phyloP scores from a whole-genome alignment of 768 basidiomycete species.

The Sporobolomyces roseus region DNA sequence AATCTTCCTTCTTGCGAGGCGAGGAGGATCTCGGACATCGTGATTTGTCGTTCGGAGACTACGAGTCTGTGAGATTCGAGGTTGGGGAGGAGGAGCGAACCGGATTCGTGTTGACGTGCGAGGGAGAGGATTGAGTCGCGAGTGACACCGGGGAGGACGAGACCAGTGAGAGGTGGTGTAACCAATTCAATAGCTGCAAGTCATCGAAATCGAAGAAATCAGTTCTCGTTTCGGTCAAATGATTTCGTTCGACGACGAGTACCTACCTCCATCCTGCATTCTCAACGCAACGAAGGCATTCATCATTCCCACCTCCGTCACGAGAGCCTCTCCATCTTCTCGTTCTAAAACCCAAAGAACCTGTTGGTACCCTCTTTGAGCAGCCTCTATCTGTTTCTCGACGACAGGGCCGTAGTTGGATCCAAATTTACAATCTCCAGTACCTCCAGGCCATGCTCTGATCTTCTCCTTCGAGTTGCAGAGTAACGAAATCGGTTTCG shows the following conservation, averaged over 20 bases:
- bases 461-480: constrained; percentile 74
- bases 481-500: constrained; percentile 56
- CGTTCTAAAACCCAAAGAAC: constrained; percentile 75
- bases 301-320: constrained; percentile 65
- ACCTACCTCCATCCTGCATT: constrained; percentile 5
- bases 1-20: constrained; percentile 59
- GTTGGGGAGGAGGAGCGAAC: constrained; percentile 40
- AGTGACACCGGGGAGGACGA: constrained; percentile 84
- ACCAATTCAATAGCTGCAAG: constrained; percentile 62
- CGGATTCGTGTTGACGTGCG: constrained; percentile 58
- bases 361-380: constrained; percentile 67
- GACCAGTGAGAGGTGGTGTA: constrained; percentile 70
- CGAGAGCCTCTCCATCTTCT: constrained; percentile 53
- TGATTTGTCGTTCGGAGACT: constrained; percentile 59
- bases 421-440: constrained; percentile 61
- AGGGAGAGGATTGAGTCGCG: constrained; percentile 70
- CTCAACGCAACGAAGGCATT: constrained; percentile 60
- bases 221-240: neutral
- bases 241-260: neutral
- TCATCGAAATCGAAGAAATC: neutral
- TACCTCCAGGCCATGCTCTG: constrained; percentile 81
- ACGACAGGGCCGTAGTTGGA: constrained; percentile 53
- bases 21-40: constrained; percentile 57
- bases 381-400: constrained; percentile 62
- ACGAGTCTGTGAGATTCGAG: constrained; percentile 49